Base-by-base conservation (phyloP, 2,329 filamentous ascomycete genomes). In the Chrysoporthe puriensis region DNA sequence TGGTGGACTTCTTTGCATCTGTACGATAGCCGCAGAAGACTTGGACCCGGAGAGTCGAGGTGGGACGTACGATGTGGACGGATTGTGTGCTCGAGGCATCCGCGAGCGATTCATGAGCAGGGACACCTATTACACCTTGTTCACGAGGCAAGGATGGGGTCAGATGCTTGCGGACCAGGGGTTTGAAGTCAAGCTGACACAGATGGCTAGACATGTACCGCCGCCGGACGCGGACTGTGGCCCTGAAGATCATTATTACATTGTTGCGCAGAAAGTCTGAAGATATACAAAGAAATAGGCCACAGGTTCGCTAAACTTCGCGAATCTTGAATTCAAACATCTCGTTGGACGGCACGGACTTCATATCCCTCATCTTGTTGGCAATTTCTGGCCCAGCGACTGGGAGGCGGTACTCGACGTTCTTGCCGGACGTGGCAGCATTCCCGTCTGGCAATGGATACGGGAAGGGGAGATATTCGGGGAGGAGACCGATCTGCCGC, bases 391-490 rank as follows among this genome's bases (percentile, higher is more conserved):
- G 76, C 0, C 89, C 90, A 0, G 83, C 84, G 0, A 85, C 85
- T 0, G 90, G 90, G n/a, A 91, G 78, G 2, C 80, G 80, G 62
- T 89, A 89, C 74, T 91, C 88, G 32, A 79, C 76, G 43, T 71
- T 74, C 62, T 77, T 78, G 0, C 75, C 78, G 0, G 77, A 62
- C 0, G 70, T 74, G 0, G 80, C 76, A 13, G 62, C 66, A 48
- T 71, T 74, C 16, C 79, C 82, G 6, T 77, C 79, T 0, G 81
- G 77, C 0, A 88, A 71, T 0, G 82, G 71, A 73, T 90, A 86
- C 0, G 88, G 88, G 69, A 88, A 91, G 0, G 86, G 84, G 0
- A 92, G 80, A 70, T 88, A 91, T 66, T 91, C 84, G 0, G 88
- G 88, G 62, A 92, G 74, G 26, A 91, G 74, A 0, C 87, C 89